Percentiles rank a stretch among this genome's conserved stretches.
These are phyloP conservation scores for Fusarium phyllophilum DNA, from an alignment of 2,329 filamentous ascomycete genomes.

Conservation along the genomic window DNA sequence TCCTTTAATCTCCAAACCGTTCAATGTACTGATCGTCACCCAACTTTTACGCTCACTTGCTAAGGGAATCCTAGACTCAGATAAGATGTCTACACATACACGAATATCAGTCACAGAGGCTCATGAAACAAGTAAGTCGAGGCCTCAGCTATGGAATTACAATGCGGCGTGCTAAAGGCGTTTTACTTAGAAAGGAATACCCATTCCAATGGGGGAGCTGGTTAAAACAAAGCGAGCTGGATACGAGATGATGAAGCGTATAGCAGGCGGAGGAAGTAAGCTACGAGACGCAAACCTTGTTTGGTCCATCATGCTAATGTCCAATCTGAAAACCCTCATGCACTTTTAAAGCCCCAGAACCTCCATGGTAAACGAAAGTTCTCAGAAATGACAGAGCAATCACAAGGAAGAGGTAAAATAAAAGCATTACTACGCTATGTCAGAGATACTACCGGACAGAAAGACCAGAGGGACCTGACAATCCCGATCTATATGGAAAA, in stretches of 20 bases:
- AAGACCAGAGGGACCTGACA: background rate
- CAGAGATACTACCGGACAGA: background rate
- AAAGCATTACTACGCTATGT: slow-evolving; percentile 26
- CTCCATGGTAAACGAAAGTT: background rate
- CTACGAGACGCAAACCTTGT: too few species aligned
- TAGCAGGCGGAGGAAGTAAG: background rate
- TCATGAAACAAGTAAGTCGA: background rate
- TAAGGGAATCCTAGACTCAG: background rate
- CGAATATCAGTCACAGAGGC: slow-evolving; percentile 20
- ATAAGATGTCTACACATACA: slow-evolving; percentile 11
- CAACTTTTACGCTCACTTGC: background rate
- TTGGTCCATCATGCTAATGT: background rate
- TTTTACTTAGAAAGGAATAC: slow-evolving; percentile 39
- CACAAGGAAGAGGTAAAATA: background rate
- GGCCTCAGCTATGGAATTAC: fast-evolving
- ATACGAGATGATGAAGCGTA: background rate
- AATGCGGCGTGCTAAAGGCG: background rate
- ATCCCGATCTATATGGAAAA: slow-evolving; percentile 52
- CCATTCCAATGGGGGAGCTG: slow-evolving; percentile 24
- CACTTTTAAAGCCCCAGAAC: background rate
- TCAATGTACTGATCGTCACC: background rate
- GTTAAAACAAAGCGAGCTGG: background rate
- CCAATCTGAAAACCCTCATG: background rate
- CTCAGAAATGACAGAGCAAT: slow-evolving; percentile 10
- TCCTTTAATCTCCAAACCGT: background rate